Evolutionary conservation across 1,284 basidiomycete genomes (phyloP), one percentile per base, ranked within the genome.

Genomic region (Austroboletus niveus): DNA sequence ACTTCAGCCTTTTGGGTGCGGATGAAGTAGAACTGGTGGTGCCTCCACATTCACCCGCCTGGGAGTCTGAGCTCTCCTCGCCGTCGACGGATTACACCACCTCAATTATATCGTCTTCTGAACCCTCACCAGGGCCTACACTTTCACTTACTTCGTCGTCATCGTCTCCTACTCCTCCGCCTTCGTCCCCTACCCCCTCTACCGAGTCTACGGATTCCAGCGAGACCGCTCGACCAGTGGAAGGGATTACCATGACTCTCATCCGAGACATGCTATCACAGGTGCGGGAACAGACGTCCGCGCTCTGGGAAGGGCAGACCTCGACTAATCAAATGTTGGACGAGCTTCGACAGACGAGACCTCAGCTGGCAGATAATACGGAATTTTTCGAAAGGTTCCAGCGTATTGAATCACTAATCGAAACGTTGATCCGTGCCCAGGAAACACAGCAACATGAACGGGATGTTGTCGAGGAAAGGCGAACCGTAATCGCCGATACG

Each of bases 261-360:
- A 60, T 83, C 30, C 71, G 75, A 9, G 72, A 77, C 8, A 61
- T 75, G 40, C 57, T 89, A 44, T 69, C 76, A 14, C 72, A 72
- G 11, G 72, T 89, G 39, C 73, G 76, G 45, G 75, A 78, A 12
- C 77, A 82, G 58, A 67, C 82, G 3, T 69, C 69, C 4, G 76
- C 72, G 5, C 64, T 89, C 15, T 74, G 76, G 69, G 75, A 86
- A 45, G 80, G 78, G 4, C 87, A 89, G 63, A 60, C 68, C 0
- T 71, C 76, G 0, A 78, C 84, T 6, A 82, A 83, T 48, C 72
- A 77, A 35, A 70, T 73, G 54, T 54, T 80, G 39, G 72, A 78
- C 29, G 75, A 80, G 42, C 61, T 81, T 32, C 70, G 72, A 50
- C 60, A 60, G 45, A 36, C 55, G 42, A 45, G 64, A 30, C 47